Conservation (phyloP, 306 rosid genomes). For the Sindora glabra region DNA sequence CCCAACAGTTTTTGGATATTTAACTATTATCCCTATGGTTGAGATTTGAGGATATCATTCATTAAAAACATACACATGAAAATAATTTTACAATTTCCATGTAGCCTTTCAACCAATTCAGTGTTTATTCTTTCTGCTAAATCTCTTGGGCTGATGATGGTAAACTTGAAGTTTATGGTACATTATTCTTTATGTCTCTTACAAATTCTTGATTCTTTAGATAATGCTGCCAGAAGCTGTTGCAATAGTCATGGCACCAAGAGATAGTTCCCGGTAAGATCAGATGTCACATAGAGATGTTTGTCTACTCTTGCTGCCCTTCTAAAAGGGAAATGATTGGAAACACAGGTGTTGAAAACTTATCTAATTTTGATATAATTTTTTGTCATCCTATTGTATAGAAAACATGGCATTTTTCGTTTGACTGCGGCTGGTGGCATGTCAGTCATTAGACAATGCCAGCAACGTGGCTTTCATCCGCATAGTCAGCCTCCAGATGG, state of each 20-base stretch:
- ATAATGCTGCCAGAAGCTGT: slow-evolving; percentile 97
- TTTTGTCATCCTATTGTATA: slow-evolving; percentile 25
- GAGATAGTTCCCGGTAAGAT: slow-evolving; percentile 64
- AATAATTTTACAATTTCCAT: not conserved
- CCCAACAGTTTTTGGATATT: not conserved
- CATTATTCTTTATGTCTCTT: not conserved
- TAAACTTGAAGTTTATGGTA: not conserved
- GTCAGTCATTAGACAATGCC: slow-evolving; percentile 83
- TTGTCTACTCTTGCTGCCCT: not conserved
- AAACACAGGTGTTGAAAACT: not conserved
- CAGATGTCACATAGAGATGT: slow-evolving; percentile 1
- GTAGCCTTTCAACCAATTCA: not conserved
- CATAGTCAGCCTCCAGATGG: slow-evolving; percentile 85
- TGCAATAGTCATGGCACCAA: slow-evolving; percentile 97
- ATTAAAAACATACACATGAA: not conserved
- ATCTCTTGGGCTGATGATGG: not conserved
- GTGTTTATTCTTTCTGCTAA: too few species aligned
- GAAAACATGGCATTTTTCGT: slow-evolving; percentile 92
- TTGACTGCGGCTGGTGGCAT: slow-evolving; percentile 88
- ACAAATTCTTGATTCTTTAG: slow-evolving; percentile 30
- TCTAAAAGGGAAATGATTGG: not conserved
- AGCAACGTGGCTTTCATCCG: slow-evolving; percentile 88
- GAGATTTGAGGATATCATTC: not conserved
- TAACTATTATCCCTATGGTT: not conserved
- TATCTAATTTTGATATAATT: not conserved